Percentiles rank a stretch among this genome's conserved stretches.
These are phyloP conservation scores for Aspergillus cejpii DNA, from an alignment of 2,329 filamentous ascomycete species.

Conservation along the genomic window DNA sequence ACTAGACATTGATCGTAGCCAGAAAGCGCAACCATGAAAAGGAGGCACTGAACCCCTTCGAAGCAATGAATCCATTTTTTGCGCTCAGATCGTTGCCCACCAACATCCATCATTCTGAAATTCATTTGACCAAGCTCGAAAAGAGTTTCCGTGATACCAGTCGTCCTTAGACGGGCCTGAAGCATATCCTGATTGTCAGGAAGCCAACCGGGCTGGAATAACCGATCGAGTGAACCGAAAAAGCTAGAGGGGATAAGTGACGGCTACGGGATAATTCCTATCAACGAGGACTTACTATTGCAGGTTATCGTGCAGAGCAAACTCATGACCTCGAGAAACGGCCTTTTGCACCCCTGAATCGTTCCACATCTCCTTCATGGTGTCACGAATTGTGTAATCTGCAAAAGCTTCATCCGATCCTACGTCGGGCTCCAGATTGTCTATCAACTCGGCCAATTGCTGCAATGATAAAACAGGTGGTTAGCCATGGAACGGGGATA, in stretches of 20 bases:
- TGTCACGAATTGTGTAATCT: slow-evolving; percentile 53
- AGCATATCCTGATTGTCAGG: slow-evolving; percentile 93
- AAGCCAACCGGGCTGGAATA: slow-evolving; percentile 71
- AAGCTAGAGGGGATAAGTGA: slow-evolving; percentile 53
- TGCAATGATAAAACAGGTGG: slow-evolving; percentile 32
- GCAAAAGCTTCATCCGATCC: slow-evolving; percentile 75
- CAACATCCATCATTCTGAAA: slow-evolving; percentile 95
- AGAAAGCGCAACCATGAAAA: slow-evolving; percentile 92
- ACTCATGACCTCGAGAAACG: slow-evolving; percentile 93
- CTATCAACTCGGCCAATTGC: slow-evolving; percentile 71
- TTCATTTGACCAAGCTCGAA: slow-evolving; percentile 89
- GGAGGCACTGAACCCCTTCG: slow-evolving; percentile 82
- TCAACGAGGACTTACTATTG: slow-evolving; percentile 62
- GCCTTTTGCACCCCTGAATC: slow-evolving; percentile 78
- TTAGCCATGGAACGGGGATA: not conserved
- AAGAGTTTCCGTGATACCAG: slow-evolving; percentile 89
- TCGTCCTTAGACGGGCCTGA: slow-evolving; percentile 81
- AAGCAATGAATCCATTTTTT: slow-evolving; percentile 99
- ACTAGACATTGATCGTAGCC: slow-evolving; percentile 95
- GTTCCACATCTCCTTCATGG: slow-evolving; percentile 76
- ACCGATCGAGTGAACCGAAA: slow-evolving; percentile 67
- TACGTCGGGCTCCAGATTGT: slow-evolving; percentile 69
- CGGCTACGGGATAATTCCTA: not conserved
- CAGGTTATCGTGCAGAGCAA: slow-evolving; percentile 90
- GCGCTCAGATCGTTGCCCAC: slow-evolving; percentile 82